These are phyloP conservation scores for Diplosphaera chodatii DNA, from an alignment of 139 green algal genomes.

Conservation along the genomic window DNA sequence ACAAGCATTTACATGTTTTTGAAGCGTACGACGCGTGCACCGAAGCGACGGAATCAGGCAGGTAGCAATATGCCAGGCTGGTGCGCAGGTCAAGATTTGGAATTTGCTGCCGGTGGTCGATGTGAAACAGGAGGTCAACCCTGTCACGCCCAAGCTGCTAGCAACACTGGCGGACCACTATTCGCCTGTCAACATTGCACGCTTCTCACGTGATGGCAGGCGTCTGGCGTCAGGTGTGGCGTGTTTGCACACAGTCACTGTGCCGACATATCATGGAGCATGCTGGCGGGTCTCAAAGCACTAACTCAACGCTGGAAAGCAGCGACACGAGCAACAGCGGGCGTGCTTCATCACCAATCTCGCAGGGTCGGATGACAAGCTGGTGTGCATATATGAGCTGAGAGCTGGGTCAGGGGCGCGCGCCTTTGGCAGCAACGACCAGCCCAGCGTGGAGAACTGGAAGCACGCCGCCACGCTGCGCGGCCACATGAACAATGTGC, in stretches of 20 bases:
- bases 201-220: slow-evolving; percentile 64
- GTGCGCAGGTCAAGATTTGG: slow-evolving; percentile 77
- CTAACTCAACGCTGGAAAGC: no score
- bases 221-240: slow-evolving; percentile 9
- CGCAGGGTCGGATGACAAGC: slow-evolving; percentile 70
- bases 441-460: slow-evolving; percentile 86
- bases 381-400: slow-evolving; percentile 64
- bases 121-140: slow-evolving; percentile 39
- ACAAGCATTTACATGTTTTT: no score
- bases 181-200: slow-evolving; percentile 67
- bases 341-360: no score
- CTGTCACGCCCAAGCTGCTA: slow-evolving; percentile 49
- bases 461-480: slow-evolving; percentile 37
- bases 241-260: no score
- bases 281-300: no score
- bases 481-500: slow-evolving; percentile 77
- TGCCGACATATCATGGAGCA: no score
- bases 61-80: no score
- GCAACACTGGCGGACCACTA: slow-evolving; percentile 72
- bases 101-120: slow-evolving; percentile 52
- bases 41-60: no score
- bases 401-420: slow-evolving; percentile 31
- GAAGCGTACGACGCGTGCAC: no score
- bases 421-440: slow-evolving; percentile 46
- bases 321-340: no score